Evolutionary conservation across 352 stramenopile species (phyloP), one percentile per base, ranked within the genome.

Genomic region (Phytophthora uliginosa): DNA sequence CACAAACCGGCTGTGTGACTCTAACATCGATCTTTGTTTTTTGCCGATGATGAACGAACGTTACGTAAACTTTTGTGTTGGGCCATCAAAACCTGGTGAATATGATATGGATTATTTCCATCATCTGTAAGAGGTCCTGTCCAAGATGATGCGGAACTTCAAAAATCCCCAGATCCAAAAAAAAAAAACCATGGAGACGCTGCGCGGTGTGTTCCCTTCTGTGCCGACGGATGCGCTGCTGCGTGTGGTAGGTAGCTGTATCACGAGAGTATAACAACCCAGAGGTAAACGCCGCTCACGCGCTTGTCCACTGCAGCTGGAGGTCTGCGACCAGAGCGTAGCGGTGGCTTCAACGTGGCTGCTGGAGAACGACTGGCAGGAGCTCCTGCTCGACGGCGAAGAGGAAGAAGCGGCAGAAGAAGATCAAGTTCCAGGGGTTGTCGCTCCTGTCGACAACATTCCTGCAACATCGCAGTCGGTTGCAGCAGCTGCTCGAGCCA

Each of bases 281-380:
- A 31, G 26, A 31, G 26, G 26, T 42, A 42, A 42, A 42, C 36
- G 17, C 24, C 1, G 36, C 42, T 50, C 15, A 50, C 42, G 4
- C 42, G 47, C 20, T 6, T 31, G 13, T 52, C 12, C 15, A 18
- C 28, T 36, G 31, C 61, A 90, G 84, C 55, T 90, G 31, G 78
- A 88, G 28, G 74, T 91, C 31, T 91, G 81, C 63, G 80, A 88
- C 55, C 56, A 82, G 18, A 88, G 70, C 48, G 75, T 91, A 20
- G 81, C 84, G 28, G 56, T 82, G 17, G 84, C 84, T 8, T 90
- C 84, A 47, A 67, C 83, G 52, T 91, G 81, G 77, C 75, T 91
- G 9, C 31, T 90, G 8, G 82, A 90, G 65, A 86, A 91, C 63
- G 78, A 87, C 69, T 91, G 82, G 84, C 75, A 69, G 22, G 83